Percentiles rank a stretch among this genome's conserved stretches.
These are phyloP conservation scores for Trichoderma sp. DNA, from an alignment of 2,329 filamentous ascomycete genomes.

Conservation along the genomic window DNA sequence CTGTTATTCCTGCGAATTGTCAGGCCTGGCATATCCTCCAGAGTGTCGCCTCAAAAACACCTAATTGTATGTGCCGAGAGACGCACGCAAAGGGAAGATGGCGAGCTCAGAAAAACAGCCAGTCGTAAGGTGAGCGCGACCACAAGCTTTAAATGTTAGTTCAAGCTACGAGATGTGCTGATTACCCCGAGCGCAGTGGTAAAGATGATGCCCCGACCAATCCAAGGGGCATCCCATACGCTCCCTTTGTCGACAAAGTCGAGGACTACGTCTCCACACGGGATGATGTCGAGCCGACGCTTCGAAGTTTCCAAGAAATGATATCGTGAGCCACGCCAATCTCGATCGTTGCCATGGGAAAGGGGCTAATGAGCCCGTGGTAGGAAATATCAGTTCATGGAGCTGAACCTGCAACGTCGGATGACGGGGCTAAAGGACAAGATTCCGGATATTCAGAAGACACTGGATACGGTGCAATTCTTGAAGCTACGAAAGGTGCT, in stretches of 20 bases:
- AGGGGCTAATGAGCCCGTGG: conserved; percentile 29
- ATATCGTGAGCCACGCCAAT: conserved; percentile 66
- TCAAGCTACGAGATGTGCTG: not conserved
- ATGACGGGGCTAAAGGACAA: conserved; percentile 85
- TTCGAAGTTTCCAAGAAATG: conserved; percentile 89
- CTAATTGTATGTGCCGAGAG: conserved; percentile 22
- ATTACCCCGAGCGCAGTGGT: conserved; percentile 29
- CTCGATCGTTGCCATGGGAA: conserved; percentile 3
- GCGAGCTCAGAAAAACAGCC: conserved; percentile 45
- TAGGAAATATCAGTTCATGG: conserved; percentile 99
- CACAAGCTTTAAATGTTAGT: not conserved
- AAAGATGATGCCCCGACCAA: conserved; percentile 65
- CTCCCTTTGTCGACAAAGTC: conserved; percentile 84
- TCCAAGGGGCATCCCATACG: conserved; percentile 78
- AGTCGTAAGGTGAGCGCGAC: conserved; percentile 37
- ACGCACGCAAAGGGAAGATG: conserved; percentile 38
- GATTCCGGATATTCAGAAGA: conserved; percentile 96
- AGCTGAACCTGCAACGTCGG: conserved; percentile 84
- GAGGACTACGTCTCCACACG: conserved; percentile 83
- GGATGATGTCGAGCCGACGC: conserved; percentile 75
- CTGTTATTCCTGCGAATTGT: conserved; percentile 26
- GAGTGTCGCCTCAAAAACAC: conserved; percentile 31
- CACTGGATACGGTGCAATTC: conserved; percentile 86
- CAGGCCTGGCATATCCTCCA: conserved; percentile 29
- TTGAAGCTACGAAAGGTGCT: conserved; percentile 72